phyloP scores from a whole-genome alignment of 2,329 filamentous ascomycete genomes.

The Trichoderma endophyticum region DNA sequence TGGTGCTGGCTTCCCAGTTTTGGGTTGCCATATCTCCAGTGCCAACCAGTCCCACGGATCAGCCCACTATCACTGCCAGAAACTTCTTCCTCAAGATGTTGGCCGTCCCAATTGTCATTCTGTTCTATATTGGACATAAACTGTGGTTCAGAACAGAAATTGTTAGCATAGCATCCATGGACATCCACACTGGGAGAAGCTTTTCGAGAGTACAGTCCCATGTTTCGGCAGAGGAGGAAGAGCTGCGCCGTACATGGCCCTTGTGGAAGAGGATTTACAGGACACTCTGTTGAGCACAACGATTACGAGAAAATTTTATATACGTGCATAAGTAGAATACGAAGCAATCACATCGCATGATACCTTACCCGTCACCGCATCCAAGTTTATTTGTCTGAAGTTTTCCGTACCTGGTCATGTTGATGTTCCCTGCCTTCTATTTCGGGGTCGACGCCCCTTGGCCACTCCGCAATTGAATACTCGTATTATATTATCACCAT shows the following conservation, averaged over 20 bases:
- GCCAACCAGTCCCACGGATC: neutral
- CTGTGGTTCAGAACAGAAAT: neutral
- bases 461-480: neutral
- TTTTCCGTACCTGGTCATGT: neutral
- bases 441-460: neutral
- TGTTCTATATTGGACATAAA: conserved; percentile 4
- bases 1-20: neutral
- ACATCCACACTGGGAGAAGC: neutral
- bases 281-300: neutral
- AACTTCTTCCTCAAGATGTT: conserved; percentile 1
- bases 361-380: neutral
- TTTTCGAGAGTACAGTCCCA: neutral
- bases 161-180: neutral
- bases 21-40: conserved; percentile 1
- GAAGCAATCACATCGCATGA: neutral
- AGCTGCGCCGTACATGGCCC: neutral
- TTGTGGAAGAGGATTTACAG: conserved; percentile 8
- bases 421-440: neutral
- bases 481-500: neutral
- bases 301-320: neutral
- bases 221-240: neutral
- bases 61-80: neutral
- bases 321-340: neutral
- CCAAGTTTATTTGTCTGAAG: neutral
- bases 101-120: neutral